Percentiles rank a stretch among this genome's conserved stretches.
These are phyloP conservation scores for Aspergillus sergii DNA, from an alignment of 2,329 filamentous ascomycete species.

Conservation along the genomic window DNA sequence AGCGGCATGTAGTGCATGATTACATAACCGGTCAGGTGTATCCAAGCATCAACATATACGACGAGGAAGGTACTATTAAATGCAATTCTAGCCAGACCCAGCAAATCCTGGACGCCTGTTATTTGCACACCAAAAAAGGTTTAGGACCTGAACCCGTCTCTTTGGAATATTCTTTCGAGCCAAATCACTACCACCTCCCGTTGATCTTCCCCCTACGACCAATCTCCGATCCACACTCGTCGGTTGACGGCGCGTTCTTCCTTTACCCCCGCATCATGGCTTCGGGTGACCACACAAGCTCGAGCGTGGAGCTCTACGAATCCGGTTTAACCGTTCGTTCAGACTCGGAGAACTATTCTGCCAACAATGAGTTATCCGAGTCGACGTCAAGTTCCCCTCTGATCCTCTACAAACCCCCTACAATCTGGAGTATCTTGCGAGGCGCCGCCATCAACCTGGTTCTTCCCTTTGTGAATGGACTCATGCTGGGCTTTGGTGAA, in stretches of 20 bases:
- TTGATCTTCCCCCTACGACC: neutral
- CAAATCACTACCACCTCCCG: neutral
- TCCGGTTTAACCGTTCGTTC: slow-evolving; percentile 49
- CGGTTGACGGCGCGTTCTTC: slow-evolving; percentile 3
- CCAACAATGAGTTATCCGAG: slow-evolving; percentile 41
- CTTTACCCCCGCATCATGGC: slow-evolving; percentile 30
- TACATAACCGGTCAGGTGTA: slow-evolving; percentile 21
- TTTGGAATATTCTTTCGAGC: neutral
- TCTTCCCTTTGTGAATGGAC: slow-evolving; percentile 91
- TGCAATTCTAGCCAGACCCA: neutral
- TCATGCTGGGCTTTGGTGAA: slow-evolving; percentile 98
- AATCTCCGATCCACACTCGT: neutral
- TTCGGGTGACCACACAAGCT: slow-evolving; percentile 32
- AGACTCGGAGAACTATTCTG: slow-evolving; percentile 52
- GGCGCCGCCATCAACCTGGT: slow-evolving; percentile 95
- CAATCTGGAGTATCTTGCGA: slow-evolving; percentile 79
- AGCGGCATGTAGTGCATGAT: slow-evolving; percentile 12
- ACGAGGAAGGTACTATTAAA: neutral
- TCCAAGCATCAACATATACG: neutral
- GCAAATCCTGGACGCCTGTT: neutral
- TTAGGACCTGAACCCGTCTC: neutral
- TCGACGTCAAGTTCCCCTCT: slow-evolving; percentile 42
- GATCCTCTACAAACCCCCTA: slow-evolving; percentile 81
- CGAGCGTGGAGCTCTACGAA: slow-evolving; percentile 44
- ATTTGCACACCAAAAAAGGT: neutral